These are phyloP conservation scores for Garcia nutans DNA, from an alignment of 345 rosid species.

Conservation along the genomic window DNA sequence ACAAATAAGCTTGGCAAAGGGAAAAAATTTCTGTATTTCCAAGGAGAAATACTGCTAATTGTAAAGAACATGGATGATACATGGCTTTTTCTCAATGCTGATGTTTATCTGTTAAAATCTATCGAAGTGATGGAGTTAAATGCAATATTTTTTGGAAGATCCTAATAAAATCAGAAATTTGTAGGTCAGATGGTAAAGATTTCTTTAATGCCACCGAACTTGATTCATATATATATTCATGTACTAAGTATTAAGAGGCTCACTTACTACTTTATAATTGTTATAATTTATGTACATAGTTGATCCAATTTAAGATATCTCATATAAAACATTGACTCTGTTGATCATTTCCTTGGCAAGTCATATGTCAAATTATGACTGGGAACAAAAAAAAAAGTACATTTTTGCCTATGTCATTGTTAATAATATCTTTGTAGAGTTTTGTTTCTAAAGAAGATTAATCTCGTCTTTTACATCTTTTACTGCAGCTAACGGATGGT, in stretches of 20 bases:
- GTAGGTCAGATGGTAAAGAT: neutral
- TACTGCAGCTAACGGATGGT: slow-evolving; percentile 55
- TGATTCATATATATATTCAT: neutral
- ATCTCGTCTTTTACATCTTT: slow-evolving; percentile 8
- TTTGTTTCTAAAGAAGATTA: neutral
- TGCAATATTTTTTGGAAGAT: neutral
- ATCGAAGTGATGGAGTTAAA: neutral
- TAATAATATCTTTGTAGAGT: neutral
- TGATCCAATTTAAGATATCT: neutral
- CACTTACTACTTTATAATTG: too few relatives aligned
- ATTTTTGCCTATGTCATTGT: slow-evolving; percentile 4
- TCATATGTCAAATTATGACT: neutral
- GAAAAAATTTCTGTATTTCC: neutral
- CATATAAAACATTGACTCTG: neutral
- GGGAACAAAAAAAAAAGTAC: neutral
- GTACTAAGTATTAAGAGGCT: too few relatives aligned
- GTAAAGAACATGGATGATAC: neutral
- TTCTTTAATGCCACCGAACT: neutral
- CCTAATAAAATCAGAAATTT: neutral
- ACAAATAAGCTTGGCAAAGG: neutral
- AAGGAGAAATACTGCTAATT: neutral
- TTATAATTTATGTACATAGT: too few relatives aligned
- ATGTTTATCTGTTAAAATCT: neutral
- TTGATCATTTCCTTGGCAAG: slow-evolving; percentile 4
- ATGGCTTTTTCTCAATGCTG: neutral